Base-by-base conservation (phyloP, 768 basidiomycete genomes). In the Pisolithus marmoratus region DNA sequence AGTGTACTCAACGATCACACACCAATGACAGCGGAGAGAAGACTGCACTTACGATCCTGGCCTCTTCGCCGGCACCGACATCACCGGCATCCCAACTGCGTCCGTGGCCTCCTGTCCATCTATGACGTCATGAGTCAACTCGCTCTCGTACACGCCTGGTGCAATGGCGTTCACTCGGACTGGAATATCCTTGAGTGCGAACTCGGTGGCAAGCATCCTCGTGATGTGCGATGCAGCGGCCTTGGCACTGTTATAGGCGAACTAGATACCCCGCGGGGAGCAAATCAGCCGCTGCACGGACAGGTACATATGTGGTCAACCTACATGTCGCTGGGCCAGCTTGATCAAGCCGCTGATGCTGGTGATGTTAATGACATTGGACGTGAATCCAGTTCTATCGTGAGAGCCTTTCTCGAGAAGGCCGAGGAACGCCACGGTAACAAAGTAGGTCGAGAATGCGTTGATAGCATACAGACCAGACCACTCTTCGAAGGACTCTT, bases 221-320 rank as follows among this genome's bases (percentile, higher is more conserved):
- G 87, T 87, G n/a, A 91, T 70, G 56, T 90, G 87, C 12, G 84
- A 77, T 5, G 81, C 82, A 3, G 87, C 90, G 0, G 85, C 87
- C 64, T 91, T 91, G 7, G 85, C 73, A 58, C 84, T 86, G 65
- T 91, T 91, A 66, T 91, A 91, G 26, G 78, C 80, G 62, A 90
- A 90, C 89, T 91, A 59, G 22, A 47, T 26, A 46, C 36, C 20
- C 37, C 38, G 41, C 26, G n/a, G 11, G 26, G 38, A 44, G 38
- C 47, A n/a, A n/a, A 22, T 26, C 29, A 42, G 5, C 45, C n/a
- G 7, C 11, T 45, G 15, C 37, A 45, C 4, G 2, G 38, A 37
- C n/a, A 22, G 43, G 23, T 5, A 27, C 11, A 4, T 8, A 8
- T 23, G 1, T 19, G 14, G 34, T 43, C n/a, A 42, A 67, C 84